phyloP scores from a whole-genome alignment of 192 early-diverging fungal genomes.

The Coemansia sp. region DNA sequence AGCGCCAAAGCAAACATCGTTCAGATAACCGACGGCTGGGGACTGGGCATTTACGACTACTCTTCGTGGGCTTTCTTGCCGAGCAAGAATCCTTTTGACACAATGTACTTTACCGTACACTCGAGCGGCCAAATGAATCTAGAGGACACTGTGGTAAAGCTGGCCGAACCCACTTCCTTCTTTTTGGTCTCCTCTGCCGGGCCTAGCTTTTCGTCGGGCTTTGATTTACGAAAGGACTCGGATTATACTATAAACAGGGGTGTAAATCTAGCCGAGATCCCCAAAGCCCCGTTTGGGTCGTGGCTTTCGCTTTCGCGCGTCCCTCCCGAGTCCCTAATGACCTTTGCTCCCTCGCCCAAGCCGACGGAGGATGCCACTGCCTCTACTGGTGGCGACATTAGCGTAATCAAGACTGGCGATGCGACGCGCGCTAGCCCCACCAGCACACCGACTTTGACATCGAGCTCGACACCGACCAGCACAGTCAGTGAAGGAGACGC shows the following conservation, averaged over 20 bases:
- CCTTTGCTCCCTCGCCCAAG: slow-evolving; percentile 1
- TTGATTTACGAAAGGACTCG: slow-evolving; percentile 16
- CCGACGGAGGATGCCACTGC: not conserved
- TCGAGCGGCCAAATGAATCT: slow-evolving; percentile 41
- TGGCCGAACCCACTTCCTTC: slow-evolving; percentile 28
- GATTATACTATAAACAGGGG: slow-evolving; percentile 36
- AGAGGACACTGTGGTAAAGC: slow-evolving; percentile 30
- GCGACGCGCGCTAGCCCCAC: not conserved
- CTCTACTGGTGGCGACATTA: not conserved
- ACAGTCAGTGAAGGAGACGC: slow-evolving; percentile 1
- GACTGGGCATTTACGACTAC: slow-evolving; percentile 40
- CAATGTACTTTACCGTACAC: slow-evolving; percentile 36
- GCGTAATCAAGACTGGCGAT: not conserved
- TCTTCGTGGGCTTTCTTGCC: slow-evolving; percentile 43
- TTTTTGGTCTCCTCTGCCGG: slow-evolving; percentile 21
- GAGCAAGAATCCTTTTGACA: slow-evolving; percentile 19
- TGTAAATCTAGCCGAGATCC: slow-evolving; percentile 39
- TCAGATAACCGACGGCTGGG: slow-evolving; percentile 34
- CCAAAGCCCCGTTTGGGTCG: slow-evolving; percentile 34
- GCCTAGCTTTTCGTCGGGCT: slow-evolving; percentile 18
- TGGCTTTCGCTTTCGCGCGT: slow-evolving; percentile 26
- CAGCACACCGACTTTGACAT: not conserved
- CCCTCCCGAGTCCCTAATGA: slow-evolving; percentile 16
- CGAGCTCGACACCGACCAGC: not conserved
- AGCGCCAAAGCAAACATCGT: slow-evolving; percentile 42